Percentiles rank a stretch among this genome's conserved stretches.
These are phyloP conservation scores for Exophiala lecanii-corni DNA, from an alignment of 2,329 filamentous ascomycete genomes.

Conservation along the genomic window DNA sequence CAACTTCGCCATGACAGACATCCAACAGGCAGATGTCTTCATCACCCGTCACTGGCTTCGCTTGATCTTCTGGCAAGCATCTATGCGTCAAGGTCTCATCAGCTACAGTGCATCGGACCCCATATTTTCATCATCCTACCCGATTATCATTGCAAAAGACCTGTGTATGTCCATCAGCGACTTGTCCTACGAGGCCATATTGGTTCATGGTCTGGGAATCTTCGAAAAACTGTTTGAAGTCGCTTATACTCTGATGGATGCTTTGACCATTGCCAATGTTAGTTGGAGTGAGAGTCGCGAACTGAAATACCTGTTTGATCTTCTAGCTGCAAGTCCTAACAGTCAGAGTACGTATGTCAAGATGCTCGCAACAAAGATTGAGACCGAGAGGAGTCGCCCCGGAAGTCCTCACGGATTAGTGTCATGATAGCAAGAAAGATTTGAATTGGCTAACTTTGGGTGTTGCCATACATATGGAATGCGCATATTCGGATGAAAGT, in stretches of 20 bases:
- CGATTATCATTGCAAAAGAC: constrained; percentile 59
- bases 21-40: constrained; percentile 62
- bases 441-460: too few species aligned
- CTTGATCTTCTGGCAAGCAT: constrained; percentile 68
- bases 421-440: too few species aligned
- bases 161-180: constrained; percentile 32
- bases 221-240: constrained; percentile 26
- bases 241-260: constrained; percentile 27
- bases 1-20: constrained; percentile 49
- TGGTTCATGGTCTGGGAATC: constrained; percentile 26
- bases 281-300: constrained; percentile 24
- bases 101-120: constrained; percentile 56
- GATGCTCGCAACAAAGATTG: constrained; percentile 26
- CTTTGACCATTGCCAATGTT: constrained; percentile 25
- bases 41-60: constrained; percentile 67
- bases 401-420: constrained; percentile 10
- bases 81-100: constrained; percentile 61
- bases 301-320: constrained; percentile 23
- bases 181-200: constrained; percentile 18
- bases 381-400: constrained; percentile 19
- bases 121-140: constrained; percentile 60
- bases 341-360: constrained; percentile 26
- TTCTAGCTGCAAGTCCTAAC: constrained; percentile 25
- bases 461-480: too few species aligned
- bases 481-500: too few species aligned